Base-by-base conservation (phyloP, 352 stramenopile genomes). In the Phytophthora litchii region DNA sequence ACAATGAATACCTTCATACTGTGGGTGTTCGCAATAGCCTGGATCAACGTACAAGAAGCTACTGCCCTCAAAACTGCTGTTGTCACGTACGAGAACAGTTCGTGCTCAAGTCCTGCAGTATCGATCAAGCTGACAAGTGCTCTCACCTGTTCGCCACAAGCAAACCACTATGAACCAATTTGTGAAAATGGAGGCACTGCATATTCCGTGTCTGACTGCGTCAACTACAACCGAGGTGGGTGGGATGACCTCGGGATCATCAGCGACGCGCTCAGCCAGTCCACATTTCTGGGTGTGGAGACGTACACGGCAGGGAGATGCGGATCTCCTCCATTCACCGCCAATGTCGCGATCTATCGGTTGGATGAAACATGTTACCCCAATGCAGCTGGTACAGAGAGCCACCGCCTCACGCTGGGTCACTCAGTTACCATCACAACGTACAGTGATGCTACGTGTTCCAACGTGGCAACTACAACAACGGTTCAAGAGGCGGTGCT, bases 191-290 rank as follows among this genome's bases (percentile, higher is more conserved):
- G 9, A 14, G 47, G 11, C 11, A 13, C 21, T 7, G 25, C 4
- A 13, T 64, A 52, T 38, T 34, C 34, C n/a, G 47, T 58, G 0
- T 64, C 56, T 2, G 56, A 58, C 16, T 64, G 56, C 12, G 48
- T 9, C 2, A 35, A 59, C 11, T 64, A 59, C 16, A 27, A 47
- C 13, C 0, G 16, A 16, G 32, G 35, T 1, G 54, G 43, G 1
- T 55, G 44, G 42, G 56, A 64, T 19, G 47, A 53, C 14, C 2
- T 64, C 12, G 50, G 47, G 1, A 40, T 58, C 13, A 14, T 57
- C n/a, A 25, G 5, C 4, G 14, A 36, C 14, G 31, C 40, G 4
- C 35, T 65, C 7, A 23, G 14, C 1, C 8, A 34, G 6, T 46
- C 20, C 7, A 16, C 54, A 6, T 44, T 44, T 4, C 25, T 65